Conservation (phyloP, 345 rosid genomes). For the Kandelia obovata region DNA sequence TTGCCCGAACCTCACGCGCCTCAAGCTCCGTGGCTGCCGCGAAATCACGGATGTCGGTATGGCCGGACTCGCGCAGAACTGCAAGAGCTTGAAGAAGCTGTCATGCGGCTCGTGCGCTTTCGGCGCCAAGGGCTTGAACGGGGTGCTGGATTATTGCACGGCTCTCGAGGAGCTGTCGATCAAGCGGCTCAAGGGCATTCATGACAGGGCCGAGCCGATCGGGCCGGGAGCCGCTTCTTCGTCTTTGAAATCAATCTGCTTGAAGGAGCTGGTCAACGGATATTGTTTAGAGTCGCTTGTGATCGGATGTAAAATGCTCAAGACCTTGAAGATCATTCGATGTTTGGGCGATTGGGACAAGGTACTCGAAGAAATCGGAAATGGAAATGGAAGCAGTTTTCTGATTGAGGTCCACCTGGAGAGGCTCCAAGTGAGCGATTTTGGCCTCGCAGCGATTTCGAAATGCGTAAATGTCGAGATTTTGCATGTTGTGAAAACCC, state of each 20-base stretch:
- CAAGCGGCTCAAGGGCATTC: conserved; percentile 62
- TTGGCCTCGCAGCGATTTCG: conserved; percentile 52
- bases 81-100: conserved; percentile 53
- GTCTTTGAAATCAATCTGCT: conserved; percentile 55
- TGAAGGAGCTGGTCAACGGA: conserved; percentile 80
- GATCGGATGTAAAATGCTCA: conserved; percentile 44
- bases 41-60: conserved; percentile 75
- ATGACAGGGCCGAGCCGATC: conserved; percentile 40
- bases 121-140: conserved; percentile 70
- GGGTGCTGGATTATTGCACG: conserved; percentile 55
- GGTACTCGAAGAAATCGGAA: conserved; percentile 49
- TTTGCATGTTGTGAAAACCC: conserved; percentile 69
- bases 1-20: conserved; percentile 60
- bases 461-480: conserved; percentile 59
- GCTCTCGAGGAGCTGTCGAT: conserved; percentile 55
- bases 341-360: conserved; percentile 86
- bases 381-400: conserved; percentile 33
- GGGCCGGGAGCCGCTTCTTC: conserved; percentile 35
- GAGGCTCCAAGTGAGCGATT: conserved; percentile 73
- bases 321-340: conserved; percentile 60
- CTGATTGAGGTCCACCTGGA: conserved; percentile 67
- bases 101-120: conserved; percentile 79
- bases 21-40: conserved; percentile 95
- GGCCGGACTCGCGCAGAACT: conserved; percentile 52
- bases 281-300: conserved; percentile 62